A percentile compares a stretch with the other conserved stretches of the same genome.
These are phyloP conservation scores for Debaryomyces fabryi DNA, from an alignment of 1,139 yeast species.

Conservation along the genomic window DNA sequence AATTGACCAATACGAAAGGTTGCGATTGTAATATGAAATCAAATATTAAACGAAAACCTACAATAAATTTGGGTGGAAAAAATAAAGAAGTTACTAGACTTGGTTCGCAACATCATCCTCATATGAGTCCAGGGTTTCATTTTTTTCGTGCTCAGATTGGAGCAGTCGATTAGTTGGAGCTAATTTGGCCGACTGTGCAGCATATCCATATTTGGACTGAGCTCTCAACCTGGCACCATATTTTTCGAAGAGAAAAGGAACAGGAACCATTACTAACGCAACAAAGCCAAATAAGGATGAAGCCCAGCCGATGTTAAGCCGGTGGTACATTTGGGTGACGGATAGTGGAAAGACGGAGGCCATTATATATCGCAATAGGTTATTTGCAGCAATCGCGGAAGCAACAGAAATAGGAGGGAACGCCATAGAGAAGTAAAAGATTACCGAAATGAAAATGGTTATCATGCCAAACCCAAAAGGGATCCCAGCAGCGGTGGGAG, in stretches of 20 bases:
- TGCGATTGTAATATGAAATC: background rate
- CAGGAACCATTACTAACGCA: conserved; percentile 36
- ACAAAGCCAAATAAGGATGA: conserved; percentile 39
- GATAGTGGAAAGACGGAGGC: conserved; percentile 60
- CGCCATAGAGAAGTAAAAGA: conserved; percentile 68
- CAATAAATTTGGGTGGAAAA: background rate
- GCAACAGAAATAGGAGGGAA: conserved; percentile 73
- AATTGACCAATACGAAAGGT: background rate
- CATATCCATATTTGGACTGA: conserved; percentile 59
- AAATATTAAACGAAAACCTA: background rate
- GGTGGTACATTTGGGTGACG: conserved; percentile 46
- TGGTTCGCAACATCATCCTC: background rate
- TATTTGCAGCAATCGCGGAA: conserved; percentile 80
- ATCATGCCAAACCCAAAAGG: conserved; percentile 78
- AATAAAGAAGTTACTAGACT: background rate
- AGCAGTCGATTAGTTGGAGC: conserved; percentile 15
- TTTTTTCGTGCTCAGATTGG: background rate
- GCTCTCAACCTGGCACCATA: conserved; percentile 44
- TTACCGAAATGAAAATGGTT: conserved; percentile 70
- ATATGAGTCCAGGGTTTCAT: background rate
- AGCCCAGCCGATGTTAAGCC: conserved; percentile 42
- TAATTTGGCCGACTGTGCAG: conserved; percentile 43
- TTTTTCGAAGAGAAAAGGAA: conserved; percentile 45
- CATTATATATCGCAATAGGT: conserved; percentile 64
- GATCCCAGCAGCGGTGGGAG: conserved; percentile 71